Evolutionary conservation across 2,329 filamentous ascomycete genomes (phyloP), one percentile per base, ranked within the genome.

Genomic region (Cordyceps militaris): DNA sequence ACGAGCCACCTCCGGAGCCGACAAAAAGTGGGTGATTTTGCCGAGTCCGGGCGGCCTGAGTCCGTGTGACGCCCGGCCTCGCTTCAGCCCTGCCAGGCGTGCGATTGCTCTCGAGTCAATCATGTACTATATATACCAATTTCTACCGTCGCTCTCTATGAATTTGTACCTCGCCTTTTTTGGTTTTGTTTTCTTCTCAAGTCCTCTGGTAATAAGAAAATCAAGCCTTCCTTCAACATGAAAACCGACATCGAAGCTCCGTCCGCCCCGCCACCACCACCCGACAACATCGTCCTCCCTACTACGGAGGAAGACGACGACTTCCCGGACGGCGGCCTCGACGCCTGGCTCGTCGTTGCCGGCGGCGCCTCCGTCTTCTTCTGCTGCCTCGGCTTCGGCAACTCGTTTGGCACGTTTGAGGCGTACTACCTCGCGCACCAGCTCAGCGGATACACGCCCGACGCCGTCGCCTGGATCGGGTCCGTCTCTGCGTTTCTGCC

Each of bases 381-480:
- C 38, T 66, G 64, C 34, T 64, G 64, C 2, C 58, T 67, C 14
- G 66, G 66, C 9, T 67, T 66, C 30, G 64, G 60, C 54, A 68
- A 66, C 55, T 62, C 62, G 5, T 67, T 66, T 47, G 64, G 66
- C 10, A 63, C 66, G 10, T 68, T 67, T 55, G 63, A 66, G 19
- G 66, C 57, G 19, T 62, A 67, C 26, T 67, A 68, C 58, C 64
- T 65, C 59, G 59, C 59, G 24, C 59, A 67, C 38, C 65, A 66
- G 42, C 60, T 68, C 40, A 59, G 52, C 0, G 58, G 63, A 8
- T 58, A 61, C 26, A 62, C 61, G 2, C 61, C 66, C 1, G 63
- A 66, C 52, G 60, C 66, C 0, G 65, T 67, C 36, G 65, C 66
- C 6, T 68, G 66, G 66, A 67, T 67, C 1, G 66, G 65, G 0